Evolutionary conservation across 192 early-diverging fungal genomes (phyloP), one percentile per base, ranked within the genome.

Genomic region (Backusella circina): DNA sequence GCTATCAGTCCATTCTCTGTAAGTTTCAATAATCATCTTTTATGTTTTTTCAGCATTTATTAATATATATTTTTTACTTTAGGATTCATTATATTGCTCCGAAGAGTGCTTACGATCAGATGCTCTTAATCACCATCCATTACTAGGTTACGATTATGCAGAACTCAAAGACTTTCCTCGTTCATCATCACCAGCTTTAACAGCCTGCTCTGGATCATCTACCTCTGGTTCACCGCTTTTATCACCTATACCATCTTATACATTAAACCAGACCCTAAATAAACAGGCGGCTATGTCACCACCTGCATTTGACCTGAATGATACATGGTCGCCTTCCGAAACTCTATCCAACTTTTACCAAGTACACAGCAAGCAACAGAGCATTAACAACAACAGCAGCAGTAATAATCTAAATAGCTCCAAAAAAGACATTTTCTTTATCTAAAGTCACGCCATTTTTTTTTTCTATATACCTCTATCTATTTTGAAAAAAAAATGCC

Each of bases 71-170:
- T 61, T 26, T 61, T 61, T 26, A 61, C 26, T 61, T 57, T 68
- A 81, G 79, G 77, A 81, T 65, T 77, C 79, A 41, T 71, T 81
- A n/a, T 81, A 81, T 70, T 81, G 79, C 61, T 71, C 67, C 51
- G 80, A 81, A 72, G 72, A 69, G 51, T 81, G 80, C 36, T 66
- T 81, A 1, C 41, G 73, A 35, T 57, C 71, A 26, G 80, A 81
- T 38, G 76, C 80, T 47, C 51, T 80, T 13, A 74, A 64, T 39
- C 75, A 77, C 38, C 80, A 81, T 61, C 80, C 80, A 26, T 41
- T 81, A 6, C 50, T 81, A 38, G 80, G 80, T 21, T 81, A 81
- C 57, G 70, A 77, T 70, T 81, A 77, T 71, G 66, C 75, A 39
- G 80, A 77, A 72, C 73, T 81, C 16, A 76, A 77, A 51, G 69